Percentiles rank a stretch among this genome's conserved stretches.
These are phyloP conservation scores for Cryptococcus sp. DNA, from an alignment of 1,284 basidiomycete genomes.

Conservation along the genomic window DNA sequence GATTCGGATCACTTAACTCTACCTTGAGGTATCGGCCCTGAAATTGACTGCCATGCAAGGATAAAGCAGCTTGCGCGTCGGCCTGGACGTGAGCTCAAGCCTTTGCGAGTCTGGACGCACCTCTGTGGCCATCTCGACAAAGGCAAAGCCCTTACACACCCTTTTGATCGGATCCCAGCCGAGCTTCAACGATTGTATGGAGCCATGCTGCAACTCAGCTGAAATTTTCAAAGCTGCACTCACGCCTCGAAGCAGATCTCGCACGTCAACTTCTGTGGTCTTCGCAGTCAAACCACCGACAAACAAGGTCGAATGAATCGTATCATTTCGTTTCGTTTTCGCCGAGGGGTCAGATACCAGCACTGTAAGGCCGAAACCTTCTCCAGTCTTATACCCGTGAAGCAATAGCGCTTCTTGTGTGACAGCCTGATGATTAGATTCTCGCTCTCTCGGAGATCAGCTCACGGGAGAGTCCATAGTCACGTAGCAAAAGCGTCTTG, in stretches of 20 bases:
- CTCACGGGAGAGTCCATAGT: slow-evolving; percentile 82
- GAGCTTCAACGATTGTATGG: slow-evolving; percentile 76
- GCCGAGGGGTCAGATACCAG: slow-evolving; percentile 87
- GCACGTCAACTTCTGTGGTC: slow-evolving; percentile 70
- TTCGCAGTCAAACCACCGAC: slow-evolving; percentile 70
- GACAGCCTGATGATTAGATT: slow-evolving; percentile 58
- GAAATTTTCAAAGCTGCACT: slow-evolving; percentile 42
- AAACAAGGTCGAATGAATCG: slow-evolving; percentile 83
- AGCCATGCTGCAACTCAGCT: slow-evolving; percentile 65
- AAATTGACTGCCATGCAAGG: slow-evolving; percentile 79
- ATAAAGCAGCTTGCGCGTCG: slow-evolving; percentile 69
- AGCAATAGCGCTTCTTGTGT: slow-evolving; percentile 77
- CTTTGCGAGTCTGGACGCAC: slow-evolving; percentile 54
- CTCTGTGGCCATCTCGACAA: slow-evolving; percentile 84
- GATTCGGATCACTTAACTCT: slow-evolving; percentile 40
- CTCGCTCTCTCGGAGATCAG: slow-evolving; percentile 11
- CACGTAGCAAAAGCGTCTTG: slow-evolving; percentile 91
- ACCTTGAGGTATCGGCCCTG: slow-evolving; percentile 42
- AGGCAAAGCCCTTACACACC: slow-evolving; percentile 81
- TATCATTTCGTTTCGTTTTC: slow-evolving; percentile 84
- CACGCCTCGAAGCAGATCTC: slow-evolving; percentile 79
- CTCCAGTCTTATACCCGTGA: slow-evolving; percentile 67
- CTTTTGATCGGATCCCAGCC: slow-evolving; percentile 68
- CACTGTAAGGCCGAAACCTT: slow-evolving; percentile 67
- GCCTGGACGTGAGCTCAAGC: slow-evolving; percentile 56